phyloP scores from a whole-genome alignment of 2,329 filamentous ascomycete species.

The Penicillium aurantiogriseum region DNA sequence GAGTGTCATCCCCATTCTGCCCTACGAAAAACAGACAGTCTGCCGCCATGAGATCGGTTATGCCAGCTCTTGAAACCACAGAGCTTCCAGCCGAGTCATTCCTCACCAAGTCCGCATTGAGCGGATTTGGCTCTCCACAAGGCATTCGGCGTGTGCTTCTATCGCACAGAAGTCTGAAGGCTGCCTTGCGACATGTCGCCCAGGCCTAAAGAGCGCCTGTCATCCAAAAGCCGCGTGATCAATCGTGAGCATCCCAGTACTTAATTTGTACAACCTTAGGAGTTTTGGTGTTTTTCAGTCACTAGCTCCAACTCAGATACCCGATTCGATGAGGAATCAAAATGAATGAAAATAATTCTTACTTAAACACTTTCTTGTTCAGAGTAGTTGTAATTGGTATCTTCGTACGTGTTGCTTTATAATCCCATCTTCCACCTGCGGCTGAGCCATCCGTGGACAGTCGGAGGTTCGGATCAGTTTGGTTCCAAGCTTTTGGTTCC shows the following conservation, averaged over 20 bases:
- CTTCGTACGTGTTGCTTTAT: background rate
- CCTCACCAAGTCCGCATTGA: background rate
- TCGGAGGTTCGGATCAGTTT: background rate
- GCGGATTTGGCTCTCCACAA: constrained; percentile 1
- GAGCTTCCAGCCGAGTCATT: constrained; percentile 4
- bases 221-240: background rate
- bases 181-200: background rate
- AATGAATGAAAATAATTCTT: constrained; percentile 1
- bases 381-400: background rate
- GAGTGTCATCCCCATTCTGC: constrained; percentile 6
- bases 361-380: background rate
- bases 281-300: background rate
- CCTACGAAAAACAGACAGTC: background rate
- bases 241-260: constrained; percentile 7
- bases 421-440: background rate
- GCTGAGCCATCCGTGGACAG: background rate
- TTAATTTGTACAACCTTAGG: background rate
- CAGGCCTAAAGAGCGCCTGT: background rate
- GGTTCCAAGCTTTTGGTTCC: background rate
- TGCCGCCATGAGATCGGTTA: background rate
- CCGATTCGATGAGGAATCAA: constrained; percentile 13
- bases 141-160: background rate
- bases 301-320: constrained; percentile 8
- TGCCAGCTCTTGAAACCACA: constrained; percentile 7
- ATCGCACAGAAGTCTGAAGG: background rate